Percentiles rank a stretch among this genome's conserved stretches.
These are phyloP conservation scores for Plantago major DNA, from an alignment of 257 asterid species.

Conservation along the genomic window DNA sequence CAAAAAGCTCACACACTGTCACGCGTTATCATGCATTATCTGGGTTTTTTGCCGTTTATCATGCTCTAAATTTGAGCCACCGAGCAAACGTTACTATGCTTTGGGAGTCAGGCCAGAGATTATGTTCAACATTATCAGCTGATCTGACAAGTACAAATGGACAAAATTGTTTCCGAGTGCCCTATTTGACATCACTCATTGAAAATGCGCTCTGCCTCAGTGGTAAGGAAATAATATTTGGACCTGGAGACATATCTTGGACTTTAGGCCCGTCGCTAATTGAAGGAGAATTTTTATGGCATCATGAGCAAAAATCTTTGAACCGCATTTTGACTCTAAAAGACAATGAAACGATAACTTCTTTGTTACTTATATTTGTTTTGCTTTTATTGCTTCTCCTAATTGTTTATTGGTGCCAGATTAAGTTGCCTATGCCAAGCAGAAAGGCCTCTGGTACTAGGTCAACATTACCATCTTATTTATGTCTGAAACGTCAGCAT, in stretches of 20 bases:
- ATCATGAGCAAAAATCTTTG: slow-evolving; percentile 19
- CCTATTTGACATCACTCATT: slow-evolving; percentile 60
- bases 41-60: slow-evolving; percentile 60
- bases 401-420: slow-evolving; percentile 45
- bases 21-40: slow-evolving; percentile 65
- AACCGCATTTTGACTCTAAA: slow-evolving; percentile 21
- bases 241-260: slow-evolving; percentile 83
- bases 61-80: slow-evolving; percentile 47
- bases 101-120: slow-evolving; percentile 44
- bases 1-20: slow-evolving; percentile 28
- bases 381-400: slow-evolving; percentile 38
- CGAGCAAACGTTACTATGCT: slow-evolving; percentile 44
- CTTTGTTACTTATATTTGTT: slow-evolving; percentile 41
- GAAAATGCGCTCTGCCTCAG: slow-evolving; percentile 64
- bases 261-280: slow-evolving; percentile 71
- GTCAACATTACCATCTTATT: slow-evolving; percentile 48
- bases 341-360: slow-evolving; percentile 27
- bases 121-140: slow-evolving; percentile 43
- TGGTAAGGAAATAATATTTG: slow-evolving; percentile 50
- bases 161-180: slow-evolving; percentile 53
- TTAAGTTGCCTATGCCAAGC: slow-evolving; percentile 62
- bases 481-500: slow-evolving; percentile 32
- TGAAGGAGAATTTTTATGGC: slow-evolving; percentile 62
- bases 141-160: slow-evolving; percentile 29
- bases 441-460: slow-evolving; percentile 34